Conservation (phyloP, 257 asterid species). For the Hygrophila difformis region DNA sequence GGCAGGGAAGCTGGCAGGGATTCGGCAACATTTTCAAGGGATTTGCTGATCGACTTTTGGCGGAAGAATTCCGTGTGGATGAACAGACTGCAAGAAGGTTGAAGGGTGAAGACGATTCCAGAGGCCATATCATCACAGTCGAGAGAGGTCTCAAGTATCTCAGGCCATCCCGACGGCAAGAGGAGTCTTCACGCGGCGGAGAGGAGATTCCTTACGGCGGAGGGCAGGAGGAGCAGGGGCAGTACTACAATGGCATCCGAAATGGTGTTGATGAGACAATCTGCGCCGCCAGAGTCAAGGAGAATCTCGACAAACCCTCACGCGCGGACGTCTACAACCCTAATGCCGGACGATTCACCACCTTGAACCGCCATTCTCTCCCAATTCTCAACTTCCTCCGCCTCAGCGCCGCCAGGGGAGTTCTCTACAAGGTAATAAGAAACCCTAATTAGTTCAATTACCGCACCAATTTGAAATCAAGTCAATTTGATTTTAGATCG, state of each 20-base stretch:
- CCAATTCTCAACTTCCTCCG: conserved; percentile 49
- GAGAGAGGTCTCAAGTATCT: conserved; percentile 40
- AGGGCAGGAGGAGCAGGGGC: too few relatives aligned
- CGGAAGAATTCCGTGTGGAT: conserved; percentile 28
- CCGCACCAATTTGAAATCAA: too few relatives aligned
- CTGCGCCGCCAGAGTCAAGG: conserved; percentile 38
- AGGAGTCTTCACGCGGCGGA: conserved; percentile 4
- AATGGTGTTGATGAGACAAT: conserved; percentile 73
- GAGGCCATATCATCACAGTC: conserved; percentile 29
- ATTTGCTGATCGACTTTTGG: conserved; percentile 14
- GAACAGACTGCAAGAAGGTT: conserved; percentile 37
- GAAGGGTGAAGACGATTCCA: conserved; percentile 28
- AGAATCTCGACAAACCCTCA: conserved; percentile 46
- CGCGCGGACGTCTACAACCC: too few relatives aligned
- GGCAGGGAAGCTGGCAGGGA: too few relatives aligned
- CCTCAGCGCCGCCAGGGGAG: conserved; percentile 56
- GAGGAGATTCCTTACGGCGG: too few relatives aligned
- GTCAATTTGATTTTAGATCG: too few relatives aligned
- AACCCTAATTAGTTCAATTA: too few relatives aligned
- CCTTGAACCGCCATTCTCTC: conserved; percentile 44
- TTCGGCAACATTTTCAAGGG: conserved; percentile 36
- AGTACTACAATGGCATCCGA: not conserved
- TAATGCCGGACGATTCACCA: conserved; percentile 59
- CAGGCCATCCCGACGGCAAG: conserved; percentile 30
- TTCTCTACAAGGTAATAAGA: conserved; percentile 39